A percentile compares a stretch with the other conserved stretches of the same genome.
These are phyloP conservation scores for Gracilaria gracilis DNA, from an alignment of 23 red algal species.

Conservation along the genomic window DNA sequence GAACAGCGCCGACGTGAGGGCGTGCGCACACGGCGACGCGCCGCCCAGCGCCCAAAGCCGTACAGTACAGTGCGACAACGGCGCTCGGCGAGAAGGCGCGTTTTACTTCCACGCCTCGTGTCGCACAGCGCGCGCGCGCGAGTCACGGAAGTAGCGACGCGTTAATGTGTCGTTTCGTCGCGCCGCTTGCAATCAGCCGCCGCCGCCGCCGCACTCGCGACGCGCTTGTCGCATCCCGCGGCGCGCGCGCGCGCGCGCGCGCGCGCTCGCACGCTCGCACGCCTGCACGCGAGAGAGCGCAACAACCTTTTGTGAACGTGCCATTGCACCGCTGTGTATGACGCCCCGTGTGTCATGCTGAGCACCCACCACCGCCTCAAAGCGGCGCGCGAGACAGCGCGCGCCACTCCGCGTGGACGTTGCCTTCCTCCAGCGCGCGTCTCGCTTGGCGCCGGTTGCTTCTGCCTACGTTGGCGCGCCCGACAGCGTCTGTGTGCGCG, in stretches of 20 bases:
- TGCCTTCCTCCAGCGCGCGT: not conserved
- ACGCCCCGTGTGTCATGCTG: not conserved
- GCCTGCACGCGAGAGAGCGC: too few species aligned
- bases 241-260: not conserved
- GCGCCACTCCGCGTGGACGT: too few species aligned
- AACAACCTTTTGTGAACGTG: not conserved
- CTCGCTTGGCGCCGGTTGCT: too few species aligned
- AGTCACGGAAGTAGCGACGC: not conserved
- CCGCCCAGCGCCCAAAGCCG: too few species aligned
- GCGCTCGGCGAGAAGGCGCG: not conserved
- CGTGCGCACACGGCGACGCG: too few species aligned
- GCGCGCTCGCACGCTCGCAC: not conserved
- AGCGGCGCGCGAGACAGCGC: not conserved
- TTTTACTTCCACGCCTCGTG: conserved; percentile 18
- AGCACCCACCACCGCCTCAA: not conserved
- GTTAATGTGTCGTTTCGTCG: not conserved
- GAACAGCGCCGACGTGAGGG: too few species aligned
- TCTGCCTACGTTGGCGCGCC: too few species aligned
- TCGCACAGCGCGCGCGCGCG: not conserved
- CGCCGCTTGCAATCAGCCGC: not conserved
- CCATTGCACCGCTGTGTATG: not conserved
- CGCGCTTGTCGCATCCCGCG: not conserved
- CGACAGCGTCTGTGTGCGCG: too few species aligned
- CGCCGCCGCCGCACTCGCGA: conserved; percentile 9
- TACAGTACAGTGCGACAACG: not conserved